Base-by-base conservation (phyloP, 208 protist species). In the Porcisia hertigi region DNA sequence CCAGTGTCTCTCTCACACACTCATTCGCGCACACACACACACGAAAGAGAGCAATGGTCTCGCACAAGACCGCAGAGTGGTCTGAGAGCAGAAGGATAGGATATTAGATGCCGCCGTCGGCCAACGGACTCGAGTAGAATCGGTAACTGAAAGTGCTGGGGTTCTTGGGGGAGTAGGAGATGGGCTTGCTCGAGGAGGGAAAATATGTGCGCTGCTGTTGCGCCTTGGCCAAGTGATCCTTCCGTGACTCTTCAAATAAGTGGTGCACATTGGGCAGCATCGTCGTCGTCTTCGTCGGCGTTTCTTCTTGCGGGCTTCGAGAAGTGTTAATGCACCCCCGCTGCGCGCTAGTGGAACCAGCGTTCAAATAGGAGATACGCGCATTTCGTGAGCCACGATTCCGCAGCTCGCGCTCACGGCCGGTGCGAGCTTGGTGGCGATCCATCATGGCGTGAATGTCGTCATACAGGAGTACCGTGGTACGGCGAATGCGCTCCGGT, bases 241-340 rank as follows among this genome's bases (percentile, higher is more conserved):
- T 81, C n/a, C 92, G 84, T 14, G 88, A 85, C 71, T 91, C 86
- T 47, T 92, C 87, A 77, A 96, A 96, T 41, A 81, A 82, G 25
- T 87, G 81, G 52, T 84, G 84, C 8, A 96, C 60, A 59, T 96
- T 79, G 7, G 88, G 89, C 39, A 93, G 80, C 45, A 71, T 49
- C 45, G 45, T 12, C 45, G 9, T 49, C 45, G 45, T 49, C 45
- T 3, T 49, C 45, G 45, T 49, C 45, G 45, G 3, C 45, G 45
- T 49, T 49, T 9, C 45, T 49, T 3, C 9, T 49, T 49, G 39
- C 25, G 75, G 18, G 8, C 8, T 20, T 18, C 45, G 39, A 18
- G 71, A 45, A 25, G 73, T 47, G 1, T 3, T 36, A 55, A 49
- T n/a, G 49, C 4, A 9, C 39, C 30, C 49, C 11, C 65, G 67